These are phyloP conservation scores for Basidiobolus meristosporus DNA, from an alignment of 371 early-diverging fungal species.

Conservation along the genomic window DNA sequence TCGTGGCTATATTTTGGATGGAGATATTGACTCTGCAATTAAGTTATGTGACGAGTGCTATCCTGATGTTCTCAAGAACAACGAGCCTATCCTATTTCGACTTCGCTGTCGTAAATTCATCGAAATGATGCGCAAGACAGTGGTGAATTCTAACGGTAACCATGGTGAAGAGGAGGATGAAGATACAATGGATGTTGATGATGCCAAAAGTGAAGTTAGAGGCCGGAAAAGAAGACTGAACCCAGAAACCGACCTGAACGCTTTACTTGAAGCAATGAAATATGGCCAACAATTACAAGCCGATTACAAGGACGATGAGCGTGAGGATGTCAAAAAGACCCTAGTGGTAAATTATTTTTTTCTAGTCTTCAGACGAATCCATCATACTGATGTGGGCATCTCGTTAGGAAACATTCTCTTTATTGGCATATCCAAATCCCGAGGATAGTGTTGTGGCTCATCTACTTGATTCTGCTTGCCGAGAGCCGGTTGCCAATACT, in stretches of 20 bases:
- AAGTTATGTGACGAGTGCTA: conserved; percentile 27
- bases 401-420: conserved; percentile 38
- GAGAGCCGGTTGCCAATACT: conserved; percentile 41
- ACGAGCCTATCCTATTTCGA: conserved; percentile 41
- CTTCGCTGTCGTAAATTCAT: conserved; percentile 67
- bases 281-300: conserved; percentile 52
- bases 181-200: conserved; percentile 5
- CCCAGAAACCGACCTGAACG: not conserved
- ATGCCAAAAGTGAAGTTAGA: not conserved
- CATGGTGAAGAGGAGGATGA: conserved; percentile 10
- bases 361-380: not conserved
- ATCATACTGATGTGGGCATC: not conserved
- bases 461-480: conserved; percentile 16
- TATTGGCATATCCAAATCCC: conserved; percentile 57
- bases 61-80: conserved; percentile 29
- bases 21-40: conserved; percentile 53
- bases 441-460: conserved; percentile 23
- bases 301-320: conserved; percentile 34
- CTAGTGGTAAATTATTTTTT: conserved; percentile 9
- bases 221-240: conserved; percentile 3
- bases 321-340: conserved; percentile 14
- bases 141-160: conserved; percentile 5
- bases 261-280: conserved; percentile 24
- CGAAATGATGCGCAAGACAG: conserved; percentile 37
- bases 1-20: conserved; percentile 29